A percentile compares a stretch with the other conserved stretches of the same genome.
Evolutionary conservation across 345 rosid genomes (phyloP).

Genomic region (Linum usitatissimum): DNA sequence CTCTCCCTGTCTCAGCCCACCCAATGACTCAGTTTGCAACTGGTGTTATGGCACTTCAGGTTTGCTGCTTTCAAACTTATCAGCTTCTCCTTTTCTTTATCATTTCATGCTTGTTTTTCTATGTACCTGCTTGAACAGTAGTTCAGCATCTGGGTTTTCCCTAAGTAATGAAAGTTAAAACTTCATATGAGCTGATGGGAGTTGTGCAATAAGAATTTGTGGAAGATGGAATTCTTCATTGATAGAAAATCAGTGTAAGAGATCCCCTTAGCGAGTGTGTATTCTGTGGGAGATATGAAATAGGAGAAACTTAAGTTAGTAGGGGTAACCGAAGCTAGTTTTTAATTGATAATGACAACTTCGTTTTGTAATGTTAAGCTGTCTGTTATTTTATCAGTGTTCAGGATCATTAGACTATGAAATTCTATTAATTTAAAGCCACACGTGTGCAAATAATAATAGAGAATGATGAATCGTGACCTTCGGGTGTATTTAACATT

Average conservation of each 20-base stretch:
- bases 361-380: not conserved
- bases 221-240: not conserved
- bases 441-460: not conserved
- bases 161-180: not conserved
- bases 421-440: not conserved
- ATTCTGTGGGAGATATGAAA: not conserved
- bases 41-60: slow-evolving; percentile 99
- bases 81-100: not conserved
- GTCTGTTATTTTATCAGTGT: not conserved
- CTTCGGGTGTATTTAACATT: not conserved
- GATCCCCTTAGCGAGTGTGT: not conserved
- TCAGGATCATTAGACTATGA: not conserved
- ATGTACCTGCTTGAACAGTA: slow-evolving; percentile 2
- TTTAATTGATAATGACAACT: not conserved
- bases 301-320: not conserved
- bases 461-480: not conserved
- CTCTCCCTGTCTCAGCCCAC: slow-evolving; percentile 79
- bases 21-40: slow-evolving; percentile 96
- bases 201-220: not conserved
- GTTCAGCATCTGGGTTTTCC: slow-evolving; percentile 1
- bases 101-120: not conserved
- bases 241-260: not conserved
- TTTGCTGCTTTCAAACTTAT: slow-evolving; percentile 6
- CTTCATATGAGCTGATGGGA: not conserved
- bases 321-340: not conserved